phyloP scores from a whole-genome alignment of 495 filamentous ascomycete genomes.

The Neurospora sublineolata region DNA sequence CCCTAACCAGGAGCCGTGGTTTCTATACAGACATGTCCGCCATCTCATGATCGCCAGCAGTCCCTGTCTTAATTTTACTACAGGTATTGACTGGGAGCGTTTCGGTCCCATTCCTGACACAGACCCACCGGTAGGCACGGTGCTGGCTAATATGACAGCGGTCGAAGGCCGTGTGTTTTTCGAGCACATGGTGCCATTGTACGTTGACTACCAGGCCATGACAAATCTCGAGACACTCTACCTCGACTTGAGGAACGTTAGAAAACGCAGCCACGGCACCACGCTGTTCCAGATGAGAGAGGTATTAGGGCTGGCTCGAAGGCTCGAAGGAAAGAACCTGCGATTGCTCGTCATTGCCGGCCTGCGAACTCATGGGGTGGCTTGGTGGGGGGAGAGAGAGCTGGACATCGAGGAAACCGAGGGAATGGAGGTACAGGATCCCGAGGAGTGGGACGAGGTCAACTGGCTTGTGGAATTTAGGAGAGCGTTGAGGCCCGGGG shows the following conservation, averaged over 20 bases:
- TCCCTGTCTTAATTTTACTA: background rate
- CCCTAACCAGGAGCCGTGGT: background rate
- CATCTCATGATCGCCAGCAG: slow-evolving; percentile 1
- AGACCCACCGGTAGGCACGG: background rate
- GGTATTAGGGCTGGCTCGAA: background rate
- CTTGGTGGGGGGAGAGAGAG: background rate
- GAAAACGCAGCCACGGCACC: too few species aligned
- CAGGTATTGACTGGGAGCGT: background rate
- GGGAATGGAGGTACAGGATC: background rate
- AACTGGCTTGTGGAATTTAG: slow-evolving; percentile 9
- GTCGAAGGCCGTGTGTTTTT: background rate
- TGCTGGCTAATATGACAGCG: background rate
- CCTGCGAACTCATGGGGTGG: background rate
- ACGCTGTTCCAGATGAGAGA: background rate
- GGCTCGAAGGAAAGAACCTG: background rate
- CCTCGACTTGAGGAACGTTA: slow-evolving; percentile 6
- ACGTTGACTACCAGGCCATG: slow-evolving; percentile 5
- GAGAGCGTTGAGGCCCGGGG: slow-evolving; percentile 10
- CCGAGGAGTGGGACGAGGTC: background rate
- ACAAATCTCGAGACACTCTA: slow-evolving; percentile 8
- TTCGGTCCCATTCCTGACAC: background rate
- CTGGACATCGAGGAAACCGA: slow-evolving; percentile 2
- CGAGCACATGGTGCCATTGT: slow-evolving; percentile 3
- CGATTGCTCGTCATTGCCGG: slow-evolving; percentile 12
- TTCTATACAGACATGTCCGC: background rate